These are phyloP conservation scores for Andrographis paniculata DNA, from an alignment of 305 asterid species.

Conservation along the genomic window DNA sequence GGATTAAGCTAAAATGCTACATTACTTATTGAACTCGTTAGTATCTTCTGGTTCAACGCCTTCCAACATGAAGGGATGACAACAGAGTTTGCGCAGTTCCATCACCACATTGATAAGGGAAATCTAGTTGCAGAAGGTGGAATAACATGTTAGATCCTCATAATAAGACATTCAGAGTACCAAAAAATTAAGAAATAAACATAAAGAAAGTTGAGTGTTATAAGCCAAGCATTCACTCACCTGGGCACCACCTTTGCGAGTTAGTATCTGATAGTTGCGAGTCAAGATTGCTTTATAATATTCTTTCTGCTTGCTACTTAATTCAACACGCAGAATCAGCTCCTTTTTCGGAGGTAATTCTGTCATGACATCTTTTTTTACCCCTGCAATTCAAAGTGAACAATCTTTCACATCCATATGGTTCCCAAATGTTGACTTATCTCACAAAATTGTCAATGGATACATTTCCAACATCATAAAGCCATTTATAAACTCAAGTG, in stretches of 20 bases:
- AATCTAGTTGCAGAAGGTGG: conserved; percentile 45
- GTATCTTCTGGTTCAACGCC: conserved; percentile 95
- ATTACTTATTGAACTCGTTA: conserved; percentile 75
- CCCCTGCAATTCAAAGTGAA: conserved; percentile 45
- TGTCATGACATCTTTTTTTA: conserved; percentile 91
- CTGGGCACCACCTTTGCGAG: conserved; percentile 98
- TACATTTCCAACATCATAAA: conserved; percentile 6
- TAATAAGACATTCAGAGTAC: no score
- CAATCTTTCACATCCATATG: not conserved
- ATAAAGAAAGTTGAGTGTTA: not conserved
- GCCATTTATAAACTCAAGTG: conserved; percentile 15
- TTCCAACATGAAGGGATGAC: conserved; percentile 97
- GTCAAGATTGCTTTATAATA: conserved; percentile 93
- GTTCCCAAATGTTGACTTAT: not conserved
- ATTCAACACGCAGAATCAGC: conserved; percentile 87
- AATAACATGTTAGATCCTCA: conserved; percentile 14
- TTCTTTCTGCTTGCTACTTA: conserved; percentile 92
- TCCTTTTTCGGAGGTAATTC: conserved; percentile 95
- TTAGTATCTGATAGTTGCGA: conserved; percentile 85
- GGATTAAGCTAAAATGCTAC: conserved; percentile 13
- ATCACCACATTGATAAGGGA: conserved; percentile 96
- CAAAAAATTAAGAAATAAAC: conserved; percentile 2
- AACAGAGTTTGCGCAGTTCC: conserved; percentile 98
- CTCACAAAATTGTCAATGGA: conserved; percentile 11
- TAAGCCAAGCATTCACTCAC: conserved; percentile 37